Percentiles rank a stretch among this genome's conserved stretches.
These are phyloP conservation scores for Xylaria arbuscula DNA, from an alignment of 2,329 filamentous ascomycete species.

Conservation along the genomic window DNA sequence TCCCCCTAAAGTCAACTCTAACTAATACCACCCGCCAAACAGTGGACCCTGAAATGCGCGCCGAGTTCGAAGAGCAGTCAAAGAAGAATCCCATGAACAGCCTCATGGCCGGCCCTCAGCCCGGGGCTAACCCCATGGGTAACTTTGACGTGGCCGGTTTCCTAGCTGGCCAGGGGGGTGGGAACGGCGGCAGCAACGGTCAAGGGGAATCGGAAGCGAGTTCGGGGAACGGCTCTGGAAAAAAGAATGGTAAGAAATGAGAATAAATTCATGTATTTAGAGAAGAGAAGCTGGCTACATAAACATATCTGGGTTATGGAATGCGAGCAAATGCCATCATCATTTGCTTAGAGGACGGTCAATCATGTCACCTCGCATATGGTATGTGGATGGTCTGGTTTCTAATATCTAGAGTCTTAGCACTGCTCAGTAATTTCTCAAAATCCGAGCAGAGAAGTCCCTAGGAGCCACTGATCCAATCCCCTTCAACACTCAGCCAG, in stretches of 20 bases:
- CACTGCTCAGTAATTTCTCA: neutral
- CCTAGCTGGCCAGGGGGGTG: conserved; percentile 66
- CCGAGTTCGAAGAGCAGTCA: conserved; percentile 92
- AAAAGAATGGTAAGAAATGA: conserved; percentile 57
- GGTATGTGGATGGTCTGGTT: neutral
- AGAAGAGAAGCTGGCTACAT: neutral
- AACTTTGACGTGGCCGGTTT: conserved; percentile 73
- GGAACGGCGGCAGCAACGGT: conserved; percentile 56
- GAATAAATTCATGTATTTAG: neutral
- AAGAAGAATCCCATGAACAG: conserved; percentile 70
- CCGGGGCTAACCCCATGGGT: conserved; percentile 58
- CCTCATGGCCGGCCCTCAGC: conserved; percentile 41
- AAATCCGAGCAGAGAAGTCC: neutral
- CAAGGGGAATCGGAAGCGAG: conserved; percentile 44
- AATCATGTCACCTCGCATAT: neutral
- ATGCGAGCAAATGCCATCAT: neutral
- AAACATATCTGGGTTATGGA: neutral
- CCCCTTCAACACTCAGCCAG: no score
- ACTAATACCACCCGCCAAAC: conserved; percentile 29
- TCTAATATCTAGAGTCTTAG: neutral
- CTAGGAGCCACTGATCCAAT: no score
- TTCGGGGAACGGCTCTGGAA: conserved; percentile 48
- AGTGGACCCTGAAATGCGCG: conserved; percentile 98
- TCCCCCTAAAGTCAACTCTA: neutral
- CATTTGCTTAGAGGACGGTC: no score